Evolutionary conservation across 108 stramenopile species (phyloP).

Genomic region (Cyclotella baltica): DNA sequence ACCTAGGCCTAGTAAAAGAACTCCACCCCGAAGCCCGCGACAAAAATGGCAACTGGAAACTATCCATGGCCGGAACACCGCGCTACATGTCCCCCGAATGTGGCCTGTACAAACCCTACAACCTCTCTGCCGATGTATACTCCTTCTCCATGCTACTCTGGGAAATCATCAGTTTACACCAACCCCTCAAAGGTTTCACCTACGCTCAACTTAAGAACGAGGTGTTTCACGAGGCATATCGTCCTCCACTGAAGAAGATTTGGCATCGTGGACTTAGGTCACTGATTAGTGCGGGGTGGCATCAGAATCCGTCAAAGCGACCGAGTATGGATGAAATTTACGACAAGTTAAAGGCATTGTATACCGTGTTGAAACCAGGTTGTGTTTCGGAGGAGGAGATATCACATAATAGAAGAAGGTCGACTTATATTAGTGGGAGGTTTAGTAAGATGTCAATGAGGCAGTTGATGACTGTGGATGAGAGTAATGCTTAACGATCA

Average conservation of each 20-base stretch:
- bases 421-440: conserved; percentile 19
- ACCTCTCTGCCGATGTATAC: conserved; percentile 75
- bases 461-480: conserved; percentile 24
- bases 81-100: conserved; percentile 53
- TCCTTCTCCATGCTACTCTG: conserved; percentile 77
- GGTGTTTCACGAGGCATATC: conserved; percentile 31
- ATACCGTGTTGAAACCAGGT: background rate
- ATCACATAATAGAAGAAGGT: conserved; percentile 41
- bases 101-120: conserved; percentile 33
- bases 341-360: conserved; percentile 26
- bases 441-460: conserved; percentile 16
- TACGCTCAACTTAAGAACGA: conserved; percentile 37
- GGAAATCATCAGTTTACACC: conserved; percentile 65
- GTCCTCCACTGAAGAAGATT: conserved; percentile 28
- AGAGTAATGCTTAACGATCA: too few relatives aligned
- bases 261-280: conserved; percentile 26
- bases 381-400: conserved; percentile 13
- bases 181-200: conserved; percentile 45
- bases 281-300: conserved; percentile 37
- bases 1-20: conserved; percentile 53
- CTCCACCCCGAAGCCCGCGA: conserved; percentile 28
- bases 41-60: conserved; percentile 31
- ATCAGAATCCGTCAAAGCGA: conserved; percentile 31
- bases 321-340: conserved; percentile 42
- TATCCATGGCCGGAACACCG: conserved; percentile 53